Percentiles rank a stretch among this genome's conserved stretches.
These are phyloP conservation scores for Oemleria cerasiformis DNA, from an alignment of 306 rosid species.

Conservation along the genomic window DNA sequence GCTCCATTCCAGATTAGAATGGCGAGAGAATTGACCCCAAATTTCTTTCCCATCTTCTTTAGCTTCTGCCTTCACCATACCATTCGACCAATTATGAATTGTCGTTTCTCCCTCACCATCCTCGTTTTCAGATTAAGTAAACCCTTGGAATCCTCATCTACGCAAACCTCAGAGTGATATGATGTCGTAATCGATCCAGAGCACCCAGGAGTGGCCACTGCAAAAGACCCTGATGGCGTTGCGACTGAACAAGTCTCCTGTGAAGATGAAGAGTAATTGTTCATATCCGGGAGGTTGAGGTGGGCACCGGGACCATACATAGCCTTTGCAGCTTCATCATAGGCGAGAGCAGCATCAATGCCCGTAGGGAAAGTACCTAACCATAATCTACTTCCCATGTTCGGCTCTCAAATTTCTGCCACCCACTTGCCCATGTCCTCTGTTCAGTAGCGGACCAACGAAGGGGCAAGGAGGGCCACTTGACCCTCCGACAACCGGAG, in stretches of 20 bases:
- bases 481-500: too few relatives aligned
- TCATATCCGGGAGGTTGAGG: slow-evolving; percentile 58
- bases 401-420: slow-evolving; percentile 83
- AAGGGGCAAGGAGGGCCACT: too few relatives aligned
- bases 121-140: slow-evolving; percentile 9
- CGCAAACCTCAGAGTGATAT: slow-evolving; percentile 61
- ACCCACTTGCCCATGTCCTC: slow-evolving; percentile 99
- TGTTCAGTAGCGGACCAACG: too few relatives aligned
- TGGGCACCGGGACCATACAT: slow-evolving; percentile 84
- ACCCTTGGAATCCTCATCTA: slow-evolving; percentile 35
- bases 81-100: slow-evolving; percentile 9
- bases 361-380: slow-evolving; percentile 75
- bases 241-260: slow-evolving; percentile 29
- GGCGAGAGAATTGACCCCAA: too few relatives aligned
- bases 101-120: slow-evolving; percentile 26
- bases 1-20: too few relatives aligned
- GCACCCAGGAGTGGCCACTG: slow-evolving; percentile 36
- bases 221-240: slow-evolving; percentile 39
- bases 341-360: slow-evolving; percentile 63
- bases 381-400: slow-evolving; percentile 77
- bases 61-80: slow-evolving; percentile 30
- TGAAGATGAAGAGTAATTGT: slow-evolving; percentile 26
- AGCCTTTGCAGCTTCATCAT: slow-evolving; percentile 90
- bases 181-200: slow-evolving; percentile 47
- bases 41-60: too few relatives aligned